A percentile compares a stretch with the other conserved stretches of the same genome.
Conservation (phyloP, 805 yeast genomes). For the Ogataea naganishii region DNA sequence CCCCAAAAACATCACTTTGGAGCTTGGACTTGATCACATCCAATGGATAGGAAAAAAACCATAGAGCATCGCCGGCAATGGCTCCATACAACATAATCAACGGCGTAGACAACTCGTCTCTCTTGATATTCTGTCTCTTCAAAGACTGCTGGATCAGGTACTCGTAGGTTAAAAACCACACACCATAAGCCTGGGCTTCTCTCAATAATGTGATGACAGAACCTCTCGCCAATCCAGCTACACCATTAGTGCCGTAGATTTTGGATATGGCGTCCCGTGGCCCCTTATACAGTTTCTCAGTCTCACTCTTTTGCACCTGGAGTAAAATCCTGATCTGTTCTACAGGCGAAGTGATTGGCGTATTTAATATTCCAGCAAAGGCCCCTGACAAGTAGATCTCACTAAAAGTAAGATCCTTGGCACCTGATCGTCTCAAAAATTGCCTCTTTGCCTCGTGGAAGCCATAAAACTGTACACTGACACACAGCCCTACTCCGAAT, state of each 20-base stretch:
- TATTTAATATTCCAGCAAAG: conserved; percentile 55
- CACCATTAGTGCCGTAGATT: conserved; percentile 35
- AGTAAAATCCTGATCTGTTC: conserved; percentile 58
- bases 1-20: conserved; percentile 46
- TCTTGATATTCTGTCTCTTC: conserved; percentile 23
- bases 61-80: conserved; percentile 57
- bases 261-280: conserved; percentile 34
- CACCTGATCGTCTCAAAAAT: conserved; percentile 22
- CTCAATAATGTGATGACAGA: conserved; percentile 42
- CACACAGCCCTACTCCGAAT: conserved; percentile 63
- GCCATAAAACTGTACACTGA: conserved; percentile 61
- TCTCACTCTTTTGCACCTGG: conserved; percentile 39
- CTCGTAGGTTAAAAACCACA: conserved; percentile 66
- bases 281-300: conserved; percentile 25
- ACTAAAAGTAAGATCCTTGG: conserved; percentile 33
- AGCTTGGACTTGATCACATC: conserved; percentile 43
- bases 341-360: conserved; percentile 55
- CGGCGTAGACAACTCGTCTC: conserved; percentile 44
- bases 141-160: conserved; percentile 35
- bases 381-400: conserved; percentile 60
- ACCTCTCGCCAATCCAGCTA: conserved; percentile 47
- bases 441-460: conserved; percentile 64
- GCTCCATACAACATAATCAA: conserved; percentile 54
- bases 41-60: conserved; percentile 48
- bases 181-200: conserved; percentile 68